These are phyloP conservation scores for Puccinia novopanici DNA, from an alignment of 1,284 basidiomycete genomes.

Conservation along the genomic window DNA sequence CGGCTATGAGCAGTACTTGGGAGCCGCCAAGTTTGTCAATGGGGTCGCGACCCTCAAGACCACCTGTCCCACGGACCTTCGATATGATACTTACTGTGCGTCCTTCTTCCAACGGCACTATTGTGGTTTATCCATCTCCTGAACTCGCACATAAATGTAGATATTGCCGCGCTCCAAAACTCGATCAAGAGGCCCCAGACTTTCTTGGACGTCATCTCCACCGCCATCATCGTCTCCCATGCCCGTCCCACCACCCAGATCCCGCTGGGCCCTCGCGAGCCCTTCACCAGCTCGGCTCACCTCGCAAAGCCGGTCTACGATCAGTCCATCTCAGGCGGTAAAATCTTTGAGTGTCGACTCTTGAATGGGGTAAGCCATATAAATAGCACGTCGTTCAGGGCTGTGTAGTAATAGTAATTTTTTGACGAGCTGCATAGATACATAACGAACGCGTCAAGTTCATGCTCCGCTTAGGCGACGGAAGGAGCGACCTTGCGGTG, in stretches of 20 bases:
- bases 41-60: slow-evolving; percentile 18
- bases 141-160: neutral
- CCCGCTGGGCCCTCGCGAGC: neutral
- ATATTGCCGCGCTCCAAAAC: slow-evolving; percentile 13
- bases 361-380: slow-evolving; percentile 17
- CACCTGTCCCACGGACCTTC: slow-evolving; percentile 27
- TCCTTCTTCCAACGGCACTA: neutral
- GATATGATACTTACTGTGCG: slow-evolving; percentile 22
- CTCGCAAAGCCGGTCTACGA: slow-evolving; percentile 6
- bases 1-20: slow-evolving; percentile 22
- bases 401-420: neutral
- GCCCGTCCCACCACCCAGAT: neutral
- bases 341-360: slow-evolving; percentile 23
- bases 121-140: neutral
- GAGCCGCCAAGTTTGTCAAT: slow-evolving; percentile 23
- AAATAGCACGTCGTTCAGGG: neutral
- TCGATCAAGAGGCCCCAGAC: slow-evolving; percentile 17
- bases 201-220: slow-evolving; percentile 27
- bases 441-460: slow-evolving; percentile 19
- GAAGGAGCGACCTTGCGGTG: slow-evolving; percentile 11
- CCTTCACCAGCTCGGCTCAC: neutral
- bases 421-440: neutral
- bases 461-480: slow-evolving; percentile 1
- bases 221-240: slow-evolving; percentile 24
- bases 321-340: slow-evolving; percentile 6